phyloP scores from a whole-genome alignment of 148 eudicot species.

The Rhododendron ferrugineum region DNA sequence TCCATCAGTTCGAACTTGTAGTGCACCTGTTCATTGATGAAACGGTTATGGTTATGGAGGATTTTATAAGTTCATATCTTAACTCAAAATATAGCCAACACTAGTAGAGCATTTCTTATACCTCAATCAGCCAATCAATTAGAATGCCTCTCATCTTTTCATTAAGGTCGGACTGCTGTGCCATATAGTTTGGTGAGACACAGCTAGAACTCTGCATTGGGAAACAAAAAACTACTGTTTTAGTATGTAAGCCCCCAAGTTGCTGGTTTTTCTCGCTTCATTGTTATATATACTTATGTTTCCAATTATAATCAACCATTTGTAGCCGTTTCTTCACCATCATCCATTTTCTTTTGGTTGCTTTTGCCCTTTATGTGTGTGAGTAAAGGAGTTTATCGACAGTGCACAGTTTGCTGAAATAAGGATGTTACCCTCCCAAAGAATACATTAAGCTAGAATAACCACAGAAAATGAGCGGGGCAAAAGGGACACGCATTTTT shows the following conservation, averaged over 20 bases:
- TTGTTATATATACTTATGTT: background rate
- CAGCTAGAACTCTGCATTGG: constrained; percentile 42
- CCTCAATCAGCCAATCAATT: constrained; percentile 94
- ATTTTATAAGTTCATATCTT: background rate
- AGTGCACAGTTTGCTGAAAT: background rate
- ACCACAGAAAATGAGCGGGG: background rate
- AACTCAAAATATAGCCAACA: background rate
- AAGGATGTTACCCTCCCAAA: background rate
- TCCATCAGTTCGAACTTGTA: constrained; percentile 89
- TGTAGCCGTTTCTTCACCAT: background rate
- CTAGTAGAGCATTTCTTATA: constrained; percentile 14
- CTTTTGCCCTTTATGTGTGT: background rate
- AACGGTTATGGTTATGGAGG: background rate
- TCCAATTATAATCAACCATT: background rate
- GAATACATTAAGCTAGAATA: background rate
- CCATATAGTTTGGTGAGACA: constrained; percentile 62
- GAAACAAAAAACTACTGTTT: background rate
- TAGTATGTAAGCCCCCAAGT: background rate
- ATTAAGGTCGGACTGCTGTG: constrained; percentile 57
- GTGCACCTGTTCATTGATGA: constrained; percentile 52
- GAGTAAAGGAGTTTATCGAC: background rate
- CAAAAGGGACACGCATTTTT: background rate
- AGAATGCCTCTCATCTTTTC: constrained; percentile 82
- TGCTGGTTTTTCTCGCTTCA: background rate
- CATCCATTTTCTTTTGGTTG: background rate